These are phyloP conservation scores for Omphalotus guepiniiformis DNA, from an alignment of 768 basidiomycete genomes.

Conservation along the genomic window DNA sequence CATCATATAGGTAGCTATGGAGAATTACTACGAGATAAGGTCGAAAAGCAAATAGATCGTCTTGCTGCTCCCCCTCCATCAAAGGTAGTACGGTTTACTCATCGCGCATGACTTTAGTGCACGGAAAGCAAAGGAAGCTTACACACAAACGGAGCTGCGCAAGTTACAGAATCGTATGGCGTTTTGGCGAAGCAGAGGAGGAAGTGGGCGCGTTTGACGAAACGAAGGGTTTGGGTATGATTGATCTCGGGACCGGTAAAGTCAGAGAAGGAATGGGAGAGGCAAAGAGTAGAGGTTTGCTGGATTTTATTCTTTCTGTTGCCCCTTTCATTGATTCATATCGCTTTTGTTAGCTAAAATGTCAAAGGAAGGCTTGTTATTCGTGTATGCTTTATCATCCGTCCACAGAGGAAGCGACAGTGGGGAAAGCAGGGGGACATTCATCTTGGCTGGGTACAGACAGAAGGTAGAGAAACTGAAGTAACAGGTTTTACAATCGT, in stretches of 20 bases:
- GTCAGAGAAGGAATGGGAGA: slow-evolving; percentile 87
- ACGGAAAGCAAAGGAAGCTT: slow-evolving; percentile 97
- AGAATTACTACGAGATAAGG: slow-evolving; percentile 70
- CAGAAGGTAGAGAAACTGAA: too few species aligned
- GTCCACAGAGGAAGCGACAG: too few species aligned
- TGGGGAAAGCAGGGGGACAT: too few species aligned
- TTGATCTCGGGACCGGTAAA: slow-evolving; percentile 90
- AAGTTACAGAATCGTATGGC: slow-evolving; percentile 97
- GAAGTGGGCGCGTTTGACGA: slow-evolving; percentile 97
- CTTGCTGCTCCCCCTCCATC: slow-evolving; percentile 91
- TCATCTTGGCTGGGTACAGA: too few species aligned
- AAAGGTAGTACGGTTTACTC: slow-evolving; percentile 89
- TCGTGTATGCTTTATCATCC: too few species aligned
- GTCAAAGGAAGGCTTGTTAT: too few species aligned
- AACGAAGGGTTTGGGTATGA: slow-evolving; percentile 98
- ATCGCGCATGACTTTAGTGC: slow-evolving; percentile 90
- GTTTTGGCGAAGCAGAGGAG: slow-evolving; percentile 92
- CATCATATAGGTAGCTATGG: slow-evolving; percentile 81
- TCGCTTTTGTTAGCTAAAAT: too few species aligned
- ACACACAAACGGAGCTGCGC: slow-evolving; percentile 92
- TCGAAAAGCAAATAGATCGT: slow-evolving; percentile 90
- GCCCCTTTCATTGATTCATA: too few species aligned
- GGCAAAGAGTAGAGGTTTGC: slow-evolving; percentile 83
- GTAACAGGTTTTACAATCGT: too few species aligned
- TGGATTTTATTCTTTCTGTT: too few species aligned